Base-by-base conservation (phyloP, 2,329 filamentous ascomycete species). In the Venturia nashicola region DNA sequence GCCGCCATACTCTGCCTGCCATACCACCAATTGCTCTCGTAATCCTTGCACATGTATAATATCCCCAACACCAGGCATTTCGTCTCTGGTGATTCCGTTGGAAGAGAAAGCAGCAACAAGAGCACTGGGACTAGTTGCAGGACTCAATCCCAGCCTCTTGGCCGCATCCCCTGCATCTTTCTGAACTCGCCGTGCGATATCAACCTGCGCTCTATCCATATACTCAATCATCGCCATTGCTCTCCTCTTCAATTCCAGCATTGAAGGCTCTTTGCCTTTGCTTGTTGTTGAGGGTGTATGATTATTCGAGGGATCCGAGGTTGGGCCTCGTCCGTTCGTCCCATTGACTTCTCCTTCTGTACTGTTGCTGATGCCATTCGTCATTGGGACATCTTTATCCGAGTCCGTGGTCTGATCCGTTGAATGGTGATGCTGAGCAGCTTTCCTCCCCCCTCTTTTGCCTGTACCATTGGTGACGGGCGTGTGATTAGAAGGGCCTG, bases 31-130 rank as follows among this genome's bases (percentile, higher is more conserved):
- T 6, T 57, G 27, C 51, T 57, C 51, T 14, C 32, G n/a, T 16
- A 57, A 14, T 3, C 51, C 51, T 72, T 91, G 86, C 66, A 88
- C 82, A 66, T 88, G 92, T 72, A 96, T 76, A 69, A 86, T 82
- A 73, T 95, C 91, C 90, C 95, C 95, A 90, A 96, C 60, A 36
- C 60, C 44, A 16, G 40, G 40, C 60, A 61, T 95, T 75, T 95
- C 90, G 23, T 43, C 44, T 51, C 44, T 16, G n/a, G n/a, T 39
- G 5, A 39, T 23, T 14, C 60, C 43, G 7, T 34, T 34, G 14
- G 42, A 43, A 23, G 59, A 67, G 90, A 96, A 78, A 9, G 88
- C 83, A 68, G 87, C 89, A 74, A 96, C 23, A 12, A 48, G 44
- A 39, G 60, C 40, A 23, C 60, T 62, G 0, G 44, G 34, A 23